Evolutionary conservation across 352 stramenopile species (phyloP).

Genomic region (Phytophthora rubi): DNA sequence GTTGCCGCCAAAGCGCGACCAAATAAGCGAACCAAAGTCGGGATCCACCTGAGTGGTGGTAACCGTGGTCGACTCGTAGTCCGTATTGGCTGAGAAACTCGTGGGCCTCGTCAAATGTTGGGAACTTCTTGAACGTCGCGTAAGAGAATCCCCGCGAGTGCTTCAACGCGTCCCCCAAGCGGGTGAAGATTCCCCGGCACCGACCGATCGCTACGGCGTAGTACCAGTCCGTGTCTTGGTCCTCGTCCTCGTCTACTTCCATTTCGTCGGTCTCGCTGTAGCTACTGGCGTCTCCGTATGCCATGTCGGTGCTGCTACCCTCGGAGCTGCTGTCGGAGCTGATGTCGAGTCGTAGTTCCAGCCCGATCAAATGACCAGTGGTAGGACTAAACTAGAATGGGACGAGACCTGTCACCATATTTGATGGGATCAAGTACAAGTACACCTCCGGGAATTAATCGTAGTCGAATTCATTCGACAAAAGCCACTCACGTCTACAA

Average conservation of each 20-base stretch:
- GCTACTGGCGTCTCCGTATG: constrained; percentile 2
- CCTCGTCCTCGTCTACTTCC: neutral
- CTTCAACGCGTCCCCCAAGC: constrained; percentile 42
- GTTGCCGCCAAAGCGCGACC: too few relatives aligned
- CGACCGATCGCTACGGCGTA: constrained; percentile 60
- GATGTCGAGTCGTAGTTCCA: constrained; percentile 7
- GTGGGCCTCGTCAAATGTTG: constrained; percentile 45
- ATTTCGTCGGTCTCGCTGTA: constrained; percentile 20
- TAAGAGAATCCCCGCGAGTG: constrained; percentile 45
- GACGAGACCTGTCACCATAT: neutral
- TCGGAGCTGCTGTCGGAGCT: neutral
- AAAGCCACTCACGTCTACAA: neutral
- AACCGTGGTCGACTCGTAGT: constrained; percentile 11
- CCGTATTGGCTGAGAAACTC: constrained; percentile 42
- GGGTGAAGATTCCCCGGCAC: constrained; percentile 52
- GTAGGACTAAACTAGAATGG: neutral
- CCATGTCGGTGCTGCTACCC: constrained; percentile 18
- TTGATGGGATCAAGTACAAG: neutral
- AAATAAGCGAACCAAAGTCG: constrained; percentile 22
- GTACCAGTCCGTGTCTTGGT: constrained; percentile 16
- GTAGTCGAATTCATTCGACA: neutral
- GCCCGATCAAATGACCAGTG: neutral
- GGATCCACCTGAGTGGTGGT: constrained; percentile 7
- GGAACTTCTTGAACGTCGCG: constrained; percentile 55
- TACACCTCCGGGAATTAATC: neutral